A percentile compares a stretch with the other conserved stretches of the same genome.
phyloP scores from a whole-genome alignment of 306 rosid genomes.

The Acmispon strigosus region DNA sequence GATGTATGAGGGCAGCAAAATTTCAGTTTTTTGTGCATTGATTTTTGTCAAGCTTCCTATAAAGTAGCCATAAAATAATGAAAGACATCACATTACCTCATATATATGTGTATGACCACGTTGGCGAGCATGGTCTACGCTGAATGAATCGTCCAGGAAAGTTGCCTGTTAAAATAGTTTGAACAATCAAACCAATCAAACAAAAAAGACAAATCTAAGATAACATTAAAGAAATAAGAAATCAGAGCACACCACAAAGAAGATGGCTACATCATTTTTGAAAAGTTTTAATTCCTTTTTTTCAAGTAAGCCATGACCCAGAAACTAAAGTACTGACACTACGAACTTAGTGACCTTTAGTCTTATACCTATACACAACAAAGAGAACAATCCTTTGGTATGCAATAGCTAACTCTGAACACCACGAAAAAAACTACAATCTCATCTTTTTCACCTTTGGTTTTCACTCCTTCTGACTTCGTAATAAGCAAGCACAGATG shows the following conservation, averaged over 20 bases:
- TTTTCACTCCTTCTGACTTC: not conserved
- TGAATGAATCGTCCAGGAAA: constrained; percentile 76
- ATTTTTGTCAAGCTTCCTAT: constrained; percentile 8
- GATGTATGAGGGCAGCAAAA: not conserved
- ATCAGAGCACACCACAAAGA: not conserved
- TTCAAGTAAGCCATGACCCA: not conserved
- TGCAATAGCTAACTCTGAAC: not conserved
- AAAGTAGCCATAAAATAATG: constrained; percentile 3
- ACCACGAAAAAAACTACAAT: not conserved
- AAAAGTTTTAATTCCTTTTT: not conserved
- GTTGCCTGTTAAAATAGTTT: constrained; percentile 59
- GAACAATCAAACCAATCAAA: constrained; percentile 20
- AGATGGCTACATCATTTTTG: not conserved
- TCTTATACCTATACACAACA: not conserved
- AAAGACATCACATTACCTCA: constrained; percentile 48
- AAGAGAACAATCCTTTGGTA: not conserved
- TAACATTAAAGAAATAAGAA: not conserved
- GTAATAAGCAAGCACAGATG: not conserved
- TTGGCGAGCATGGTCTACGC: constrained; percentile 73
- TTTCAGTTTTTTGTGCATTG: not conserved
- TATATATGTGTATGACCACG: constrained; percentile 85
- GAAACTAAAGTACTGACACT: not conserved
- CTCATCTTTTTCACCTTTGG: not conserved
- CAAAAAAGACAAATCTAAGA: not conserved
- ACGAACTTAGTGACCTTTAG: not conserved